Percentiles rank a stretch among this genome's conserved stretches.
These are phyloP conservation scores for Tirmania nivea DNA, from an alignment of 495 filamentous ascomycete genomes.

Conservation along the genomic window DNA sequence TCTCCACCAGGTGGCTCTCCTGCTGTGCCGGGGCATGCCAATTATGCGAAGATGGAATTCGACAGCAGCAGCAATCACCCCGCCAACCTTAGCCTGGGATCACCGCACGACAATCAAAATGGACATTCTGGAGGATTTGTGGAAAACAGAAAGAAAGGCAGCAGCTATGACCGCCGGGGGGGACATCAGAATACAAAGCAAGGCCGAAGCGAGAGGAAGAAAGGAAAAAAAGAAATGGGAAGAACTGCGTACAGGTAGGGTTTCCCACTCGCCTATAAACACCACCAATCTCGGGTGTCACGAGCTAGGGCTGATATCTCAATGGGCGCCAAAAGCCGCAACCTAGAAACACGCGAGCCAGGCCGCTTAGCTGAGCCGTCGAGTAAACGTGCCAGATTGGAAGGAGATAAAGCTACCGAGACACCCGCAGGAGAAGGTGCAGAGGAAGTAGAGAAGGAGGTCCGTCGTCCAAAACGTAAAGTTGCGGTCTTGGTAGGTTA, in stretches of 20 bases:
- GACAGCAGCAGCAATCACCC: not conserved
- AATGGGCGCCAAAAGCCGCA: not conserved
- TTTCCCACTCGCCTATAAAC: not conserved
- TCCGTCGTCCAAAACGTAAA: slow-evolving; percentile 77
- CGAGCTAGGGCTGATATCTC: not conserved
- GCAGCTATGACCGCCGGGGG: not conserved
- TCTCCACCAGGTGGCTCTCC: not conserved
- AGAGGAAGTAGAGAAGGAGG: slow-evolving; percentile 28
- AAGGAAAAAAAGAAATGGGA: not conserved
- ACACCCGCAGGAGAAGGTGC: not conserved
- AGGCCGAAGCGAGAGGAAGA: not conserved
- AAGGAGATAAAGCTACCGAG: not conserved
- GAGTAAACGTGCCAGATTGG: not conserved
- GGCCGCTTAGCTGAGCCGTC: not conserved
- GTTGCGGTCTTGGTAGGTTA: slow-evolving; percentile 90
- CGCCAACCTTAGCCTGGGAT: not conserved
- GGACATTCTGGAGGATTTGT: not conserved
- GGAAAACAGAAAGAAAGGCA: not conserved
- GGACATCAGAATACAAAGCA: not conserved
- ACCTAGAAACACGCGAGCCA: not conserved
- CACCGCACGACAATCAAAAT: not conserved
- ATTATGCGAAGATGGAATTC: not conserved
- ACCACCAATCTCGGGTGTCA: not conserved
- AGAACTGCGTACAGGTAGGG: not conserved
- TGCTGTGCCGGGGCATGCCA: not conserved